Base-by-base conservation (phyloP, 1,284 basidiomycete species). In the Cutaneotrichosporon mucoides region DNA sequence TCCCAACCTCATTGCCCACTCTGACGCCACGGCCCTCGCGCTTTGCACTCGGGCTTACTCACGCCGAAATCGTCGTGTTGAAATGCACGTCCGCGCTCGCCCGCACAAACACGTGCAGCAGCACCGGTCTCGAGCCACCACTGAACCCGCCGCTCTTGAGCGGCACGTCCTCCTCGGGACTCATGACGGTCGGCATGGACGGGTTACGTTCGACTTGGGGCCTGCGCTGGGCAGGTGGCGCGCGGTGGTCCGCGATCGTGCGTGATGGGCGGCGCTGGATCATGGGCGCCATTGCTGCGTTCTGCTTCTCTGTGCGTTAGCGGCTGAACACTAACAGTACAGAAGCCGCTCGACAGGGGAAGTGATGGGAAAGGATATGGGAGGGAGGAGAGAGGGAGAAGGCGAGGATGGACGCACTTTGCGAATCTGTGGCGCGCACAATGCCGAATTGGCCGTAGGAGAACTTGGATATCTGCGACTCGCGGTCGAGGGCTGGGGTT, bases 391-490 rank as follows among this genome's bases (percentile, higher is more conserved):
- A 48, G 9, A 2, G 12, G 33, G 1, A 15, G 8, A 6, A 24
- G 24, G 24, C 13, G 8, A 13, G 36, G 12, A 38, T n/a, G 49
- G 6, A 73, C 84, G 46, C 68, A 92, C 91, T 81, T 81, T 98
- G 95, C 4, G 85, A 78, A 0, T 85, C 77, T 5, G 85, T 88
- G 0, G 84, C 84, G 83, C 79, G 77, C 15, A 76, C 94, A 12
- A 98, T 84, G 5, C 93, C 96, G 74, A 93, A 97, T 42, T 91
- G 90, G 54, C 90, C 89, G 55, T 92, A 89, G 48, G 88, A 89
- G 78, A 99, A 97, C 71, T 91, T 93, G 40, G 86, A 84, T 12
- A 95, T 87, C 68, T 88, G 87, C 6, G 89, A 85, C 52, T 86
- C 87, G 40, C 95, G 83, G 73, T 98, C 96, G 10, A 96, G 88